Conservation (phyloP, 202 grass and related monocot species). For the Digitaria exilis region DNA sequence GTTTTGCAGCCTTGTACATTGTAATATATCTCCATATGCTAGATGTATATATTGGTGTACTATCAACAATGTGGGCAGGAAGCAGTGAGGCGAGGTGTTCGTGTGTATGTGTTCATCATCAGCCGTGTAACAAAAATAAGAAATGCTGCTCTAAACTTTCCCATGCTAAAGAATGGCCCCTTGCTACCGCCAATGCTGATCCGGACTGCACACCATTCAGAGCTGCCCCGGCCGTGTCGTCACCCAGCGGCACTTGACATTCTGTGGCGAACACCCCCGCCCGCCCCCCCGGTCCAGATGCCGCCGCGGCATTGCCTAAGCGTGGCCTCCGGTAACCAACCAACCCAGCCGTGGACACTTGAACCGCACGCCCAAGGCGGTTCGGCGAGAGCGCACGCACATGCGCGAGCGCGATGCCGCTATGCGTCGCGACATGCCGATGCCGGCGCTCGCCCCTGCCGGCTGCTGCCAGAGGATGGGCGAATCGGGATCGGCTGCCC, state of each 20-base stretch:
- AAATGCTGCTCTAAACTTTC: slow-evolving; percentile 18
- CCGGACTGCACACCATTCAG: slow-evolving; percentile 6
- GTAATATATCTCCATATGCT: slow-evolving; percentile 36
- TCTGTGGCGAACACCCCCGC: too few species aligned
- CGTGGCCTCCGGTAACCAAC: neutral
- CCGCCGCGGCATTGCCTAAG: neutral
- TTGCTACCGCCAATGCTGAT: neutral
- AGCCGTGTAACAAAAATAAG: slow-evolving; percentile 37
- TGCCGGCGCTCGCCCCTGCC: too few species aligned
- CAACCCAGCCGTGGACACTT: neutral
- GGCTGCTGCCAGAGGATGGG: neutral
- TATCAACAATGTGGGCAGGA: neutral
- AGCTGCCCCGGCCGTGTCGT: neutral
- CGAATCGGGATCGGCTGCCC: neutral
- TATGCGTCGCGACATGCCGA: neutral
- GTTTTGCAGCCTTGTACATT: slow-evolving; percentile 53
- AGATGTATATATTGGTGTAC: slow-evolving; percentile 28
- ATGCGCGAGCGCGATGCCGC: too few species aligned
- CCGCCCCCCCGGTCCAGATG: neutral
- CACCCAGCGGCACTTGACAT: neutral
- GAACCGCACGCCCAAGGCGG: neutral
- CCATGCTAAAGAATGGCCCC: neutral
- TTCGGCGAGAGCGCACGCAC: neutral
- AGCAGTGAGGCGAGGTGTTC: neutral
- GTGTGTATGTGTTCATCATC: neutral